Conservation (phyloP, 352 stramenopile genomes). For the Pythium scleroteichum region DNA sequence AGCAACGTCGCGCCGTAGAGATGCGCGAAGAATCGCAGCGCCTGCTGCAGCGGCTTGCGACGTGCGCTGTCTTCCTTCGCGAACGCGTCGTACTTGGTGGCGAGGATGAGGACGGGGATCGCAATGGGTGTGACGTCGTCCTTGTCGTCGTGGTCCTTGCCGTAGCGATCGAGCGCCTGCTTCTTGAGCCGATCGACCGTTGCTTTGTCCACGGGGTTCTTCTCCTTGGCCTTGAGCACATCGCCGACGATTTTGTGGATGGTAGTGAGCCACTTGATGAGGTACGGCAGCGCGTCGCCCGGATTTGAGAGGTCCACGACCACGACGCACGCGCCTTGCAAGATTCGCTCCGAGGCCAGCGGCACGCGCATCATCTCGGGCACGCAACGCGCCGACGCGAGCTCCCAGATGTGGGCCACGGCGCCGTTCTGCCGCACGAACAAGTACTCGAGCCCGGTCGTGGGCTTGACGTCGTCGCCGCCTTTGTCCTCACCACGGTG, state of each 20-base stretch:
- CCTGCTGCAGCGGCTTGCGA: conserved; percentile 82
- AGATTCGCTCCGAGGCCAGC: conserved; percentile 70
- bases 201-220: conserved; percentile 64
- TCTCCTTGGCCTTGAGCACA: conserved; percentile 62
- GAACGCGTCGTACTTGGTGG: conserved; percentile 91
- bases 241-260: conserved; percentile 59
- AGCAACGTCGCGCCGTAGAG: conserved; percentile 86
- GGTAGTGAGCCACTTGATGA: conserved; percentile 78
- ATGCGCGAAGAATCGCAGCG: conserved; percentile 85
- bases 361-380: conserved; percentile 86
- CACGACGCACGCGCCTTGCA: conserved; percentile 77
- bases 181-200: conserved; percentile 51
- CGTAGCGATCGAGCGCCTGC: conserved; percentile 56
- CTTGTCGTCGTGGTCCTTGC: conserved; percentile 64
- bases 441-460: conserved; percentile 90
- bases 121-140: conserved; percentile 72
- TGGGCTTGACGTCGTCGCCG: conserved; percentile 86
- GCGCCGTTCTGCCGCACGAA: conserved; percentile 77
- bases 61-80: conserved; percentile 84
- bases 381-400: conserved; percentile 79
- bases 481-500: conserved; percentile 53
- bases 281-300: conserved; percentile 70
- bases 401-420: conserved; percentile 93
- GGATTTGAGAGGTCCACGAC: conserved; percentile 83
- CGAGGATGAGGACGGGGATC: conserved; percentile 82